Base-by-base conservation (phyloP, 2,329 filamentous ascomycete species). In the Teratosphaeria viscida region DNA sequence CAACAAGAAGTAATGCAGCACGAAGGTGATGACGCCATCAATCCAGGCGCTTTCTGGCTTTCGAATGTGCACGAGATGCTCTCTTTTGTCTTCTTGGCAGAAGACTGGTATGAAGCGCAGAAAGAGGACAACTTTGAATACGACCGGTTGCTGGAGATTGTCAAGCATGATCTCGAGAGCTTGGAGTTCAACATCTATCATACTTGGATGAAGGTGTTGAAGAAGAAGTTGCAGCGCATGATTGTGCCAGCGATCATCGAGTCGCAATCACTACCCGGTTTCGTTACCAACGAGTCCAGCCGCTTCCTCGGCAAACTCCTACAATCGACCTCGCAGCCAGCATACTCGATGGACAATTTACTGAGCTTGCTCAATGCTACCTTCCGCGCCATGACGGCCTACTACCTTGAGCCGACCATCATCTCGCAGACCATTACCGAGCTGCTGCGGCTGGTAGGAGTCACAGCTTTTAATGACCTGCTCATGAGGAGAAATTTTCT, bases 111-210 rank as follows among this genome's bases (percentile, higher is more conserved):
- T 69, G 94, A 97, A 78, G 90, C 92, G 60, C 94, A 99, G 75
- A 99, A 99, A 84, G 94, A 92, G 43, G 94, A 99, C 76, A 97
- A 97, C 73, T 97, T 95, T 73, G 94, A 99, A 79, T 99, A 99
- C 70, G 94, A 99, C 76, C 88, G 94, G 64, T 82, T 99, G 57
- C 79, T 99, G 69, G 94, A 99, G 76, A 97, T 99, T 73, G 94
- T 99, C 73, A 99, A 99, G 82, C 94, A 99, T 74, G 94, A 99
- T 73, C 81, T 99, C 57, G 94, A 99, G 79, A 96, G 90, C 76
- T 81, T 99, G 64, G 94, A 99, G 77, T 99, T 99, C 81, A 99
- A 99, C 80, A 99, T 99, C 70, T 99, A 99, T 77, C 94, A 99
- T 77, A 99, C 94, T 29, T 99, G 94, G 94, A 99, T 99, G 94